Evolutionary conservation across 2,329 filamentous ascomycete species (phyloP).

Genomic region (Aureobasidium sp.): DNA sequence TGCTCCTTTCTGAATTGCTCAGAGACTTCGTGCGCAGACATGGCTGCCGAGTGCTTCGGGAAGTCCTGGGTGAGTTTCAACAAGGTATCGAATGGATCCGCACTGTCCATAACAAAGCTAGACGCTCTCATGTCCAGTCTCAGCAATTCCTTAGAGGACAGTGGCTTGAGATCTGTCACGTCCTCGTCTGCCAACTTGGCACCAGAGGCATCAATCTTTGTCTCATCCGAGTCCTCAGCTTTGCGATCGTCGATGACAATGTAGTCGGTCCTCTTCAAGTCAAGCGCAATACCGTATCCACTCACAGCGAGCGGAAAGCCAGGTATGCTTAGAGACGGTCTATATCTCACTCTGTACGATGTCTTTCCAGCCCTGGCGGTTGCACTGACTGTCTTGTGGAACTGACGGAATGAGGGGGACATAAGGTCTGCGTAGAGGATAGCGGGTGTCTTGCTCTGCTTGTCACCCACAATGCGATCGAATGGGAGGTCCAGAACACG

Average conservation of each 20-base stretch:
- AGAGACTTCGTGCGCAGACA: conserved; percentile 66
- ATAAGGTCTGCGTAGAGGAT: conserved; percentile 85
- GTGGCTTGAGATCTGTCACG: conserved; percentile 73
- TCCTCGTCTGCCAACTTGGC: conserved; percentile 46
- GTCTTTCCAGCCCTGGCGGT: conserved; percentile 65
- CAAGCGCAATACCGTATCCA: conserved; percentile 88
- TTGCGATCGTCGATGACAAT: conserved; percentile 96
- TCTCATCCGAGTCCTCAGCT: conserved; percentile 31
- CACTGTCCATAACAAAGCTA: conserved; percentile 76
- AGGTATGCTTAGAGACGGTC: conserved; percentile 39
- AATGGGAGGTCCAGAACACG: conserved; percentile 56
- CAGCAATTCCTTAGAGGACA: conserved; percentile 75
- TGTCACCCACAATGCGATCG: conserved; percentile 63
- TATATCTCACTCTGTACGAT: conserved; percentile 81
- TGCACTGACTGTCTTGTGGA: conserved; percentile 61
- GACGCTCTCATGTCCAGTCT: conserved; percentile 72
- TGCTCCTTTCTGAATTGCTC: conserved; percentile 64
- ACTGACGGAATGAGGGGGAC: conserved; percentile 63
- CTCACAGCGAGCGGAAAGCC: conserved; percentile 62
- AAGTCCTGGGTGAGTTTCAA: conserved; percentile 85
- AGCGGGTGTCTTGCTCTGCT: conserved; percentile 48
- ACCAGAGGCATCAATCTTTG: conserved; percentile 31
- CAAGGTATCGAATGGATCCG: conserved; percentile 71
- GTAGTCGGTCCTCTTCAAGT: conserved; percentile 91
- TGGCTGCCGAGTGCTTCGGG: conserved; percentile 74